Conservation (phyloP, 2,329 filamentous ascomycete species). For the Cercospora berteroae region DNA sequence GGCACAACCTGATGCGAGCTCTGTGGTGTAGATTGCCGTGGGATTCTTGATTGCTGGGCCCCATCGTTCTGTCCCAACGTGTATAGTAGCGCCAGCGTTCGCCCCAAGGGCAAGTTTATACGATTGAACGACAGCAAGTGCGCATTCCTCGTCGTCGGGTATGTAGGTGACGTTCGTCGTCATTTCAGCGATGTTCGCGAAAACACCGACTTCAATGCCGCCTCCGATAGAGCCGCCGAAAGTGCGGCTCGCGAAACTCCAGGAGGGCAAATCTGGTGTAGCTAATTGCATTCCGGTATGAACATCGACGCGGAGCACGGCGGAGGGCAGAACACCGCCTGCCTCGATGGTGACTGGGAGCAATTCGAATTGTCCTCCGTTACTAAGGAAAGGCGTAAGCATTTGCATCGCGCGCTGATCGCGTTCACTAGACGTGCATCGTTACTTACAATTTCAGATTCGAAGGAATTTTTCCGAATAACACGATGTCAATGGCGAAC, state of each 20-base stretch:
- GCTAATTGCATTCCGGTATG: neutral
- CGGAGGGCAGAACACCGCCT: neutral
- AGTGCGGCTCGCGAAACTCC: too few species aligned
- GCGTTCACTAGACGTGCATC: too few species aligned
- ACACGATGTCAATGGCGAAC: neutral
- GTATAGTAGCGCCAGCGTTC: neutral
- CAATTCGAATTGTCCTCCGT: neutral
- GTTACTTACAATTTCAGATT: neutral
- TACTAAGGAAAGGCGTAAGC: neutral
- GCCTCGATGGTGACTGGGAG: neutral
- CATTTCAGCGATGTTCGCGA: neutral
- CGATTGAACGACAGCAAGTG: neutral
- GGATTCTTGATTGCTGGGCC: neutral
- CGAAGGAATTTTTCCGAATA: neutral
- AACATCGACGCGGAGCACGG: neutral
- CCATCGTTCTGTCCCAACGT: neutral
- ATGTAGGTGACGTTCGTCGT: neutral
- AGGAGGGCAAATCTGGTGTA: neutral
- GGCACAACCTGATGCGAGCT: neutral
- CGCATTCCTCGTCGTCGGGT: neutral
- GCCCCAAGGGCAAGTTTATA: neutral
- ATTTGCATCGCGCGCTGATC: too few species aligned
- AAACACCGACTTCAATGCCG: neutral
- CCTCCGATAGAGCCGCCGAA: neutral
- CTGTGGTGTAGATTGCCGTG: neutral